A percentile compares a stretch with the other conserved stretches of the same genome.
These are phyloP conservation scores for Ophiosphaerella korrae DNA, from an alignment of 2,329 filamentous ascomycete species.

Conservation along the genomic window DNA sequence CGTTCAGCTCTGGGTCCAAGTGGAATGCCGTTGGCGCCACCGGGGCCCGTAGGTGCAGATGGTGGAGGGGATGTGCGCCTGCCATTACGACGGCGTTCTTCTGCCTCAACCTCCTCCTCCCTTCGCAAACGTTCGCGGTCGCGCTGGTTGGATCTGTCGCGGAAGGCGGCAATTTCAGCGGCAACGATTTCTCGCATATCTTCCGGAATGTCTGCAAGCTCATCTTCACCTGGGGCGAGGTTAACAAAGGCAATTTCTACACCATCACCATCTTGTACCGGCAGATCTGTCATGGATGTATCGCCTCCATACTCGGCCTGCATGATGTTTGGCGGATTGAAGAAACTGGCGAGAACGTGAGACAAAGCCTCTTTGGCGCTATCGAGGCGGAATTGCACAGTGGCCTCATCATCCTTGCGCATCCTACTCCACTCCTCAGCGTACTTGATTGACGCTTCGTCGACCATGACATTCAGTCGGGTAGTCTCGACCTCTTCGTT, in stretches of 20 bases:
- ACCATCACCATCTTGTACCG: slow-evolving; percentile 60
- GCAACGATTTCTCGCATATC: slow-evolving; percentile 97
- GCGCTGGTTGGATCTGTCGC: slow-evolving; percentile 85
- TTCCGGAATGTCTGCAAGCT: slow-evolving; percentile 90
- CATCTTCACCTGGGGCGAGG: slow-evolving; percentile 76
- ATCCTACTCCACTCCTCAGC: slow-evolving; percentile 78
- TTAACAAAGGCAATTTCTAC: slow-evolving; percentile 91
- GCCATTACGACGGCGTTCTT: slow-evolving; percentile 74
- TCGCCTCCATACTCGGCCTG: slow-evolving; percentile 68
- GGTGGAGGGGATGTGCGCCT: slow-evolving; percentile 73
- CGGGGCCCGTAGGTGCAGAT: slow-evolving; percentile 65
- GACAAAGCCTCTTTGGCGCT: slow-evolving; percentile 71
- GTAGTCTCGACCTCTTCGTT: slow-evolving; percentile 66
- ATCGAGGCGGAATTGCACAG: slow-evolving; percentile 71
- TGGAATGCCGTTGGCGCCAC: slow-evolving; percentile 74
- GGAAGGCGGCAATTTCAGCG: slow-evolving; percentile 90
- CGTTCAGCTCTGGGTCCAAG: slow-evolving; percentile 70
- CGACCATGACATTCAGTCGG: slow-evolving; percentile 72
- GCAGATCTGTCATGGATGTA: slow-evolving; percentile 67
- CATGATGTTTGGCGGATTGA: slow-evolving; percentile 62
- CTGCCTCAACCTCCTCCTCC: slow-evolving; percentile 91
- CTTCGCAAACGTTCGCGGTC: slow-evolving; percentile 85
- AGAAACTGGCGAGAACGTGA: slow-evolving; percentile 71
- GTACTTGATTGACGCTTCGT: slow-evolving; percentile 82
- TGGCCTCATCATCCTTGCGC: slow-evolving; percentile 66